phyloP scores from a whole-genome alignment of 75 land plant species.

The Azolla pinnata region DNA sequence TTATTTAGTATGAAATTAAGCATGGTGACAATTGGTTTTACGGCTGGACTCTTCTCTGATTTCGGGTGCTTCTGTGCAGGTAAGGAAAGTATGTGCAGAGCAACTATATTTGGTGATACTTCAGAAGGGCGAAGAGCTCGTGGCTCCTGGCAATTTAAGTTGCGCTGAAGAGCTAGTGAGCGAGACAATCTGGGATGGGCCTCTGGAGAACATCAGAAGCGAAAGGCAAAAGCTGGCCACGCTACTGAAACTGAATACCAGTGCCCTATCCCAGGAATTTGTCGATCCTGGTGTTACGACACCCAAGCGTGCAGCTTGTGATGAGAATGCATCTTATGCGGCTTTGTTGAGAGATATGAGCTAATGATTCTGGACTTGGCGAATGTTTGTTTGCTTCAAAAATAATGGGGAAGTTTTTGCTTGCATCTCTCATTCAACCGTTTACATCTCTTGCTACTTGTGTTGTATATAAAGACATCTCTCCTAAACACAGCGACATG shows the following conservation, averaged over 20 bases:
- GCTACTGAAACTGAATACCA: conserved; percentile 16
- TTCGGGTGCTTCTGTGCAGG: conserved; percentile 38
- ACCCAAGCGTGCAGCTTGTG: conserved; percentile 10
- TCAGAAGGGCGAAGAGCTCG: conserved; percentile 46
- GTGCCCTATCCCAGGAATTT: too few species aligned
- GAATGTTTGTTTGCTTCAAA: too few species aligned
- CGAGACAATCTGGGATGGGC: conserved; percentile 93
- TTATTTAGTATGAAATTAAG: background rate
- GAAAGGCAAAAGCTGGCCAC: conserved; percentile 36
- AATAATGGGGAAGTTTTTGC: too few species aligned
- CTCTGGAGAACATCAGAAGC: conserved; percentile 40
- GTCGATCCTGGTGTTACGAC: too few species aligned
- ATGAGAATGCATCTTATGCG: conserved; percentile 77
- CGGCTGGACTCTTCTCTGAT: too few species aligned
- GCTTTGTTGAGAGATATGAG: conserved; percentile 61
- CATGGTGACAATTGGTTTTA: too few species aligned
- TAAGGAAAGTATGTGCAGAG: conserved; percentile 77
- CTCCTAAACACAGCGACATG: too few species aligned
- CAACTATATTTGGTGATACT: conserved; percentile 71
- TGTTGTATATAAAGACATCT: too few species aligned
- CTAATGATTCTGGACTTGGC: conserved; percentile 10
- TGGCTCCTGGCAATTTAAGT: conserved; percentile 40
- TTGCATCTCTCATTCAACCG: too few species aligned
- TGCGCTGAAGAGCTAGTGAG: conserved; percentile 56
- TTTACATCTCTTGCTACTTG: too few species aligned